Evolutionary conservation across 257 asterid species (phyloP), one percentile per base, ranked within the genome.

Genomic region (Anisodus acutangulus): DNA sequence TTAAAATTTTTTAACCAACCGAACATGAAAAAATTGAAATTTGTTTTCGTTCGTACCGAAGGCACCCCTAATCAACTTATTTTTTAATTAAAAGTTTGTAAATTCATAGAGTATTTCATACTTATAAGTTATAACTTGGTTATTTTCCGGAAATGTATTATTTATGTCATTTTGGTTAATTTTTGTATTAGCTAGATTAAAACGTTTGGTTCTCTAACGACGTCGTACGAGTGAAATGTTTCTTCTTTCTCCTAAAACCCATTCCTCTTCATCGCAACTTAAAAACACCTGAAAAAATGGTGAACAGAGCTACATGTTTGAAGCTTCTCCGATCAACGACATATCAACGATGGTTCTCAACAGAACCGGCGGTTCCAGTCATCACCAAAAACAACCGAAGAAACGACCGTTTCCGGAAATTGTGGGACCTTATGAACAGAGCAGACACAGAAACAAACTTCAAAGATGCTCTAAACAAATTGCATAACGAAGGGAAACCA

Each of bases 401-500:
- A 68, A 83, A 59, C 54, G 82, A 17, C 83, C 76, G 84, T 90
- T 39, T 85, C 79, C 87, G 78, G 84, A 22, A 7, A 74, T 66
- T 93, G 64, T 84, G 53, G 2, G 78, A 81, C 85, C 85, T 84
- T 41, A 67, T 69, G 58, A 80, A n/a, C 85, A 69, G 62, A 81
- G 57, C 89, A 12, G 86, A 49, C 80, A 80, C 91, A 54, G 58
- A 84, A 39, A 57, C 88, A 57, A 83, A 79, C 80, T 13, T 90
- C 3, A 57, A 84, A 9, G 88, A 84, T 62, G 55, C 81, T 80
- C 90, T 94, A 22, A 84, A 87, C 58, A 87, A 91, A 66, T 88
- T 92, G 93, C 86, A 81, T 78, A 82, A 47, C 45, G 58, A 83
- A 54, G 91, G 90, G 0, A 90, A 83, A 4, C 60, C 55, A 31